Base-by-base conservation (phyloP, 176 grass and related monocot genomes). In the Aegilops sharonensis region DNA sequence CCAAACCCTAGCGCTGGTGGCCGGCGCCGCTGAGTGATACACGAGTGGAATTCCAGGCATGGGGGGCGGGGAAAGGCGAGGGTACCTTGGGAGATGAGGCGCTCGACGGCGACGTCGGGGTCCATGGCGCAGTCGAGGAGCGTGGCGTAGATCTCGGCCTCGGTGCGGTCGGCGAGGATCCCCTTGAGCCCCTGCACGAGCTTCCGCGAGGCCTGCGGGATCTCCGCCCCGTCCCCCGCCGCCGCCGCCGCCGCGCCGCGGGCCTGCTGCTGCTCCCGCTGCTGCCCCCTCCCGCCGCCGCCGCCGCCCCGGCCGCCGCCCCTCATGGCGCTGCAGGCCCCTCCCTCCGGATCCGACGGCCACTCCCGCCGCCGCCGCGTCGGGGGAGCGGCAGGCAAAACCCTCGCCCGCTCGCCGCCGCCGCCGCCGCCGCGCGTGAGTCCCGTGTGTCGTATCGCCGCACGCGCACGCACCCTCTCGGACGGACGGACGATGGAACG, bases 51-150 rank as follows among this genome's bases (percentile, higher is more conserved):
- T 64, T 81, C 43, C 6, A 21, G 8, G 10, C 34, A 7, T 1
- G 14, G 31, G 30, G 12, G 24, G 57, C 14, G 8, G 11, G 45
- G 34, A 4, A 11, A 2, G 25, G 40, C 1, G 36, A 20, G 6
- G 47, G 34, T 79, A 92, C 94, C 94, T 87, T 93, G 94, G 68
- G 78, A 72, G 68, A 95, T 92, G n/a, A 95, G 91, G 14, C 94
- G 87, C 7, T 95, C 86, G 84, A 93, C 89, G 81, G 94, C 89
- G 68, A 93, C 71, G 87, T 95, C 87, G 68, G 94, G 94, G 91
- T 95, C 91, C 94, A 95, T 95, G 78, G 80, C 80, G 87, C 91
- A 93, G 64, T 95, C 94, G 64, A 85, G 83, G 13, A 95, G 90
- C 78, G 92, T 86, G 68, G 84, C 68, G 82, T 95, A 88, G 94